Conservation (phyloP, 164 flowering plant genomes). For the Vitis rupestris region DNA sequence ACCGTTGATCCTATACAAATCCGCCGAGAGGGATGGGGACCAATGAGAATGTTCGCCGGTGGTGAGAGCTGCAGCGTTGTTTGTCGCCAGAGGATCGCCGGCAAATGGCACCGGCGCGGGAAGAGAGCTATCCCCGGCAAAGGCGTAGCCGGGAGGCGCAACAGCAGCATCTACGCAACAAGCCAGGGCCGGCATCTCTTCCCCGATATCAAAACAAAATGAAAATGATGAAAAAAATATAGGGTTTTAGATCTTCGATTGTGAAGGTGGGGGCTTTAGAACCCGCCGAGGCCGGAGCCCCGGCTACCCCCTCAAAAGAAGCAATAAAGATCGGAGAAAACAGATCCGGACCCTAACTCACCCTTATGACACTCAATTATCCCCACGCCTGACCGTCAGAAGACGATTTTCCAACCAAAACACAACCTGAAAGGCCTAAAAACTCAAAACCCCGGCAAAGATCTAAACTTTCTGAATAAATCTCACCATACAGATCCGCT, state of each 20-base stretch:
- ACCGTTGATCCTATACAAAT: slow-evolving; percentile 65
- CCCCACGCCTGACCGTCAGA: slow-evolving; percentile 67
- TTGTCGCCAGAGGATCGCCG: slow-evolving; percentile 31
- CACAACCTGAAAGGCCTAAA: neutral
- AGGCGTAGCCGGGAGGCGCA: slow-evolving; percentile 60
- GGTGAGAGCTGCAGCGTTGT: slow-evolving; percentile 19
- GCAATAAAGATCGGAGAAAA: slow-evolving; percentile 47
- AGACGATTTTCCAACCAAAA: slow-evolving; percentile 24
- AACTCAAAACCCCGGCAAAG: neutral
- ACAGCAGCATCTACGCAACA: slow-evolving; percentile 64
- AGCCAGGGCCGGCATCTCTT: slow-evolving; percentile 95
- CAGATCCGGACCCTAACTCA: slow-evolving; percentile 38
- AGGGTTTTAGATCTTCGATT: slow-evolving; percentile 20
- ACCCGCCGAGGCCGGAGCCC: slow-evolving; percentile 99
- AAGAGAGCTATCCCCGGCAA: slow-evolving; percentile 62
- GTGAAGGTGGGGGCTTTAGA: slow-evolving; percentile 89
- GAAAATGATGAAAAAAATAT: slow-evolving; percentile 6
- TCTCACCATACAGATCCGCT: slow-evolving; percentile 11
- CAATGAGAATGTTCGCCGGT: slow-evolving; percentile 38
- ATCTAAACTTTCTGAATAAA: slow-evolving; percentile 2
- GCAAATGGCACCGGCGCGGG: slow-evolving; percentile 43
- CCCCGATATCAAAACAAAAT: slow-evolving; percentile 24
- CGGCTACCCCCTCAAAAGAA: slow-evolving; percentile 99
- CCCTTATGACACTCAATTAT: slow-evolving; percentile 26
- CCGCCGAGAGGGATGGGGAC: slow-evolving; percentile 68